Conservation (phyloP, 1,284 basidiomycete species). For the Cutaneotrichosporon cutaneum region DNA sequence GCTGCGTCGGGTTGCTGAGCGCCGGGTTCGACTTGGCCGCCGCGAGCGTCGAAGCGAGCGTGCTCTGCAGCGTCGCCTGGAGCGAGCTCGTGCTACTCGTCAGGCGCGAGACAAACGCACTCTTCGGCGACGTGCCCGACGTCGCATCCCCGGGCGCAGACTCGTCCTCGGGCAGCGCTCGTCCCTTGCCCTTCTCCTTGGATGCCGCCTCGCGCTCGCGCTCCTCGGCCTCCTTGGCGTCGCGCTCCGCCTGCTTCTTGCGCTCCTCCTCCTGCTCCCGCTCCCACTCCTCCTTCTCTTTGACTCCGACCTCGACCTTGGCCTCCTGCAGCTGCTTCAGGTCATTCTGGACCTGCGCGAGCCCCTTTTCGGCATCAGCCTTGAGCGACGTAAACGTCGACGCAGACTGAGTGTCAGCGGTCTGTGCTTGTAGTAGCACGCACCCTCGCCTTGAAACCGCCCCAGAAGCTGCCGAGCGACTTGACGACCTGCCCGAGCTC, state of each 20-base stretch:
- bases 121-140: conserved; percentile 10
- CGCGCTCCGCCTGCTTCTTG: conserved; percentile 17
- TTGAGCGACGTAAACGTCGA: conserved; percentile 67
- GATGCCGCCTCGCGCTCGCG: conserved; percentile 11
- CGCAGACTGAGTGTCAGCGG: conserved; percentile 62
- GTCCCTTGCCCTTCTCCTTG: conserved; percentile 43
- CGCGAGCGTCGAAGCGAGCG: conserved; percentile 61
- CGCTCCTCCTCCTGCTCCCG: conserved; percentile 34
- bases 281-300: conserved; percentile 37
- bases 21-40: conserved; percentile 57
- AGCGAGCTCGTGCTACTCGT: conserved; percentile 40
- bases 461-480: conserved; percentile 75
- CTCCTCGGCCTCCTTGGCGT: conserved; percentile 27
- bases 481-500: conserved; percentile 83
- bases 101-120: conserved; percentile 37
- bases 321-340: conserved; percentile 55
- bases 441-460: conserved; percentile 82
- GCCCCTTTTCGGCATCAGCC: conserved; percentile 73
- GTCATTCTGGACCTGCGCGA: conserved; percentile 78
- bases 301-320: conserved; percentile 48
- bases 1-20: conserved; percentile 45
- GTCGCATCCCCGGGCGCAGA: background rate
- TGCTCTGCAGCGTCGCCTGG: conserved; percentile 58
- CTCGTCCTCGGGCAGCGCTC: conserved; percentile 15
- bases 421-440: conserved; percentile 35